A percentile compares a stretch with the other conserved stretches of the same genome.
phyloP scores from a whole-genome alignment of 2,329 filamentous ascomycete genomes.

The Penicillium paneum region DNA sequence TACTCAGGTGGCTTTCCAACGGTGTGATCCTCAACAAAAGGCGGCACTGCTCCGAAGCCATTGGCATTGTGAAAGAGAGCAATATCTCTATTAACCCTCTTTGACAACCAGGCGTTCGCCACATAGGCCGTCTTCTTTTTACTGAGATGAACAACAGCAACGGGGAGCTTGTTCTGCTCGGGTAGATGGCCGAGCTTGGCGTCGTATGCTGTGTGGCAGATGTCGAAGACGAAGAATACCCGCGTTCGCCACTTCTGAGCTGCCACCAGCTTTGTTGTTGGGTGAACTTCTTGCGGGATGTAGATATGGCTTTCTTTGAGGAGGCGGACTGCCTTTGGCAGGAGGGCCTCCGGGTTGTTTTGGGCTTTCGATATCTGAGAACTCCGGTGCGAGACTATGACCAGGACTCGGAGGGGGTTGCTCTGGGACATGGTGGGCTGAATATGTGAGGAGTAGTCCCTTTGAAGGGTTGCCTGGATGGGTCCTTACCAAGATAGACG shows the following conservation, averaged over 20 bases:
- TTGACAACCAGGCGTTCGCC: constrained; percentile 21
- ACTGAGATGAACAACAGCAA: constrained; percentile 25
- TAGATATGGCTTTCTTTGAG: constrained; percentile 16
- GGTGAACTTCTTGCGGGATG: not conserved
- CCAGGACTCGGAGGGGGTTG: constrained; percentile 22
- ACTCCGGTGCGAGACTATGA: constrained; percentile 25
- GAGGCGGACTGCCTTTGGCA: constrained; percentile 19
- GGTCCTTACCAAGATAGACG: not conserved
- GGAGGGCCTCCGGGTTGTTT: constrained; percentile 17
- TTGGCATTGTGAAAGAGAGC: constrained; percentile 26
- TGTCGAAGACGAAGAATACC: constrained; percentile 28
- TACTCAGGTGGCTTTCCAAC: constrained; percentile 21
- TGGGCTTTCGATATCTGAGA: constrained; percentile 15
- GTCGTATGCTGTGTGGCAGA: constrained; percentile 23
- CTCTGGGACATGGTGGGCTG: constrained; percentile 9
- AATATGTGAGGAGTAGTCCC: not conserved
- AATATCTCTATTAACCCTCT: constrained; percentile 25
- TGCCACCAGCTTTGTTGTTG: constrained; percentile 18
- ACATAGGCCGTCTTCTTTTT: constrained; percentile 22
- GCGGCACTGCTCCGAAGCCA: constrained; percentile 21
- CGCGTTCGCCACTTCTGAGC: constrained; percentile 24
- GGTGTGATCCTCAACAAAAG: constrained; percentile 24
- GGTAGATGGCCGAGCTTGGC: constrained; percentile 23
- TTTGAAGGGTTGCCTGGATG: not conserved
- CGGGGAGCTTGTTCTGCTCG: constrained; percentile 26